Evolutionary conservation across 139 green algal species (phyloP).

Genomic region (Pseudopediastrum boryanum): DNA sequence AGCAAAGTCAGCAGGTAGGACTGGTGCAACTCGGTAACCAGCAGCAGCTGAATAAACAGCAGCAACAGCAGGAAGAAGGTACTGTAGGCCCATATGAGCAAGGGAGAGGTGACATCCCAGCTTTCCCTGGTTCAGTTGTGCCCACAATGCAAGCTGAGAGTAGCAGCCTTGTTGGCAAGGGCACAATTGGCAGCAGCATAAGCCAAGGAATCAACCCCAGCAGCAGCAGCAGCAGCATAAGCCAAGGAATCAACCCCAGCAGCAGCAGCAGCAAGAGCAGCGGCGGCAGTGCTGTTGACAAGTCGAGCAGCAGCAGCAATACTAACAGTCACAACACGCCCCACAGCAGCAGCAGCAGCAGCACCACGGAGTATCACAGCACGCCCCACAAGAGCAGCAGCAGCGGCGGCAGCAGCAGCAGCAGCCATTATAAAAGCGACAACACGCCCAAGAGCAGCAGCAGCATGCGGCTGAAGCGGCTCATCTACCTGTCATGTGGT

Average conservation of each 20-base stretch:
- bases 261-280: constrained; percentile 7
- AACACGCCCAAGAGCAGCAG: no score
- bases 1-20: no score
- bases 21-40: no score
- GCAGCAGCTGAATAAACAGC: no score
- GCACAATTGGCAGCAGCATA: neutral
- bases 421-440: neutral
- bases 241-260: neutral
- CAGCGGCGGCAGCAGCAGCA: neutral
- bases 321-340: neutral
- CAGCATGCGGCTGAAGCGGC: no score
- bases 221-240: neutral
- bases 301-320: neutral
- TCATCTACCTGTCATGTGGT: no score
- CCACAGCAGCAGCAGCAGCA: neutral
- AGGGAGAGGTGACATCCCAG: no score
- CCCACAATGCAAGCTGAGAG: no score
- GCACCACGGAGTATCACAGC: neutral
- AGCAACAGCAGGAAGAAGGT: no score
- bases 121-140: no score
- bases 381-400: neutral
- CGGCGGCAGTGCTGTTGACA: neutral
- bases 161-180: no score
- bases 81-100: no score
- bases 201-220: neutral